Conservation (phyloP, 2,329 filamentous ascomycete genomes). For the Penicillium expansum region DNA sequence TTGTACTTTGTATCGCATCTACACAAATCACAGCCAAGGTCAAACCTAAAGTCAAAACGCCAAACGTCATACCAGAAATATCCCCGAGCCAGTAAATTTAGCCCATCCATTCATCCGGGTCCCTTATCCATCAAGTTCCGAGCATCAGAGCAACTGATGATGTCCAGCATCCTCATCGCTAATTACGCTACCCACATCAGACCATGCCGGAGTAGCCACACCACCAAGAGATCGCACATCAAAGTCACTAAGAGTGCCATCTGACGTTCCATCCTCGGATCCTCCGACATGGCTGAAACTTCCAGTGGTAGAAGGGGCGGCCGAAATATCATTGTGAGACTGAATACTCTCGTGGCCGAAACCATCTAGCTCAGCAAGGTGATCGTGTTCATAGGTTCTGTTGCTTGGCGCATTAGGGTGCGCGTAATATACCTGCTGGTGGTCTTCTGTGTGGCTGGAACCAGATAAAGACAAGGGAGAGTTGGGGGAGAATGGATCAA, state of each 20-base stretch:
- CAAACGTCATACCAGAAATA: neutral
- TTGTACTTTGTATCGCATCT: neutral
- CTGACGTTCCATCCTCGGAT: constrained; percentile 34
- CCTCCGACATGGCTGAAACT: constrained; percentile 40
- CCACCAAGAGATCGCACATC: constrained; percentile 32
- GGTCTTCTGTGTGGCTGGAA: constrained; percentile 37
- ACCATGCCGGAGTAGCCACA: constrained; percentile 42
- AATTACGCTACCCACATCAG: constrained; percentile 45
- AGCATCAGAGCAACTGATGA: constrained; percentile 21
- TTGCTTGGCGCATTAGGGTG: constrained; percentile 28
- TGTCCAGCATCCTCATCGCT: constrained; percentile 41
- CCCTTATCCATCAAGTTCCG: neutral
- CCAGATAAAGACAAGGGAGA: constrained; percentile 21
- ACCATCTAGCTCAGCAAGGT: constrained; percentile 13
- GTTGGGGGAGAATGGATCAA: constrained; percentile 18
- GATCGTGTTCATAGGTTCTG: constrained; percentile 16
- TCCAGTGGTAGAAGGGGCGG: constrained; percentile 38
- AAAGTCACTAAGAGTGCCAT: constrained; percentile 42
- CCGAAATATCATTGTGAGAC: constrained; percentile 28
- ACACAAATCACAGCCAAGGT: neutral
- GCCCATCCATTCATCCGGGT: neutral
- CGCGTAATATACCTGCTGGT: constrained; percentile 34
- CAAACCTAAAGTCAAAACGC: neutral
- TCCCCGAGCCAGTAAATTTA: neutral
- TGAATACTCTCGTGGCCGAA: constrained; percentile 11